Evolutionary conservation across 1,284 basidiomycete species (phyloP), one percentile per base, ranked within the genome.

Genomic region (Sporisorium reilianum): DNA sequence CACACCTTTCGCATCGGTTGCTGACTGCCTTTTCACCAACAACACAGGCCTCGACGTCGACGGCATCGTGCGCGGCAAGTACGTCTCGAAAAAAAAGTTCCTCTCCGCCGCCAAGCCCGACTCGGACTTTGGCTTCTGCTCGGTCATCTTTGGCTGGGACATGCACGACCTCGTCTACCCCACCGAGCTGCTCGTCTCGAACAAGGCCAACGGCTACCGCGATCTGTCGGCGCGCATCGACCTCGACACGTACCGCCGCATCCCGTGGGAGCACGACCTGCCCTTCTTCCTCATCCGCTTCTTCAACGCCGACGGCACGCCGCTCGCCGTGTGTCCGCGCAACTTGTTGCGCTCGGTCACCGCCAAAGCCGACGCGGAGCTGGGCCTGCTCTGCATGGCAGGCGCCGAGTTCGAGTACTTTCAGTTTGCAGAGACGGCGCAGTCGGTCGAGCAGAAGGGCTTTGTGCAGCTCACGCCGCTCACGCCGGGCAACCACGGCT

Each of bases 321-420:
- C 92, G 0, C 86, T 99, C 16, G 87, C 87, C 45, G 94, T 91
- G 11, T 95, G 96, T 82, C 95, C 95, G 8, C 89, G 96, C 44
- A 91, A 92, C 34, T 87, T 93, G n/a, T 87, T 97, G 40, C 88
- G 89, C 76, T 88, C 87, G 34, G 88, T 90, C 0, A 87, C 89
- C 0, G 88, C 89, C 3, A 77, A 84, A 30, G 80, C 86, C 0
- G 71, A 82, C 18, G 66, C 72, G 6, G 61, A 80, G 10, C 46
- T 64, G 3, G 76, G 79, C 0, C 60, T 70, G 41, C 50, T 69
- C 23, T 69, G 69, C 79, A 89, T 91, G 81, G 90, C 92, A 11
- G 94, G 94, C 3, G 90, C 93, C 30, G 95, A 97, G 86, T 97
- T 93, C 80, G 95, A 95, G 92, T 97, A 95, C 86, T 97, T 96